Conservation (phyloP, 2,329 filamentous ascomycete species). For the Cladosporium sp. region DNA sequence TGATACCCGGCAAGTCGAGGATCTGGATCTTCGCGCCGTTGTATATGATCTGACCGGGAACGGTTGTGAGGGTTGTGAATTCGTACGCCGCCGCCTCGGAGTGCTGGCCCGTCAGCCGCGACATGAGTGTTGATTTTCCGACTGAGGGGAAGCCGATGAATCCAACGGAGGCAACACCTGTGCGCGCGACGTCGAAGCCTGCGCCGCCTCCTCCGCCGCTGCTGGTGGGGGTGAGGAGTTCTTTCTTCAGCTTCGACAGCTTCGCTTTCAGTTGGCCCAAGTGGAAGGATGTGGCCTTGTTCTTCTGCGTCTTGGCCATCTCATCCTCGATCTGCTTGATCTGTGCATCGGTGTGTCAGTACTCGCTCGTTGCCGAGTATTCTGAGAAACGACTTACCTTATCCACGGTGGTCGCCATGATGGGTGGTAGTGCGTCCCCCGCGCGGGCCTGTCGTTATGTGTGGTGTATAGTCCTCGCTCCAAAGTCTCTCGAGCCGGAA, state of each 20-base stretch:
- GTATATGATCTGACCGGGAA: conserved; percentile 91
- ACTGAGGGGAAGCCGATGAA: conserved; percentile 99
- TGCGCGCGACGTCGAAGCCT: conserved; percentile 96
- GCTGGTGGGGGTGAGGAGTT: conserved; percentile 76
- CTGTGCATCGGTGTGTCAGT: conserved; percentile 45
- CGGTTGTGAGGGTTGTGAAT: conserved; percentile 96
- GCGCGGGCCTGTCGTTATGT: not conserved
- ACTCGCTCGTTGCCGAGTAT: not conserved
- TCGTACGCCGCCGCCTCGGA: conserved; percentile 97
- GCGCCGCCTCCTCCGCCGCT: conserved; percentile 79
- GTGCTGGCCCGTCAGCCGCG: conserved; percentile 85
- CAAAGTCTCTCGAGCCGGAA: not conserved
- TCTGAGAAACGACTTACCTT: conserved; percentile 55
- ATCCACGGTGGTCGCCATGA: conserved; percentile 93
- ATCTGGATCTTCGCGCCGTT: conserved; percentile 98
- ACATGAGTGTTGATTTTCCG: conserved; percentile 98
- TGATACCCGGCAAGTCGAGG: conserved; percentile 96
- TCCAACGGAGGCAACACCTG: conserved; percentile 91
- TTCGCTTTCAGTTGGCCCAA: conserved; percentile 88
- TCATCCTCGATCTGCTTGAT: conserved; percentile 97
- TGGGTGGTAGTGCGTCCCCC: conserved; percentile 5
- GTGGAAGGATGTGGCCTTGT: conserved; percentile 29
- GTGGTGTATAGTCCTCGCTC: not conserved
- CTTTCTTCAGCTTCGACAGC: conserved; percentile 93
- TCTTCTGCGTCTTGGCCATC: conserved; percentile 94